Evolutionary conservation across 148 eudicot species (phyloP), one percentile per base, ranked within the genome.

Genomic region (Spergularia marina): DNA sequence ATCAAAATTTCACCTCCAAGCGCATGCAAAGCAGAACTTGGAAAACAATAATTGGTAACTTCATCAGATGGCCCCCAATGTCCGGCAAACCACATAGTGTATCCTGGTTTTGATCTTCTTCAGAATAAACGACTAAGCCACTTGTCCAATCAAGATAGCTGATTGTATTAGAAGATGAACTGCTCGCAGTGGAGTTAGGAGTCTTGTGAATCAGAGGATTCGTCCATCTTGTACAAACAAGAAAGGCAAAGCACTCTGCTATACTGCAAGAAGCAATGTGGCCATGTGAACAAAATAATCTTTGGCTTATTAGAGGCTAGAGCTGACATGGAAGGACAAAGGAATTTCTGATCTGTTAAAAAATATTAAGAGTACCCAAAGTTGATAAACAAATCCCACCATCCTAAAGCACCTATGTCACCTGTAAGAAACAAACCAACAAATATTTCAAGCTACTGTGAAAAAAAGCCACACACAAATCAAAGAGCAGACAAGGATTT

Each of bases 141-240:
- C 87, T 87, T 71, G 84, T 87, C 95, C 98, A 90, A 63, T 85
- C 91, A 49, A 87, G 90, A 76, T 86, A 90, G 77, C 89, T 76
- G 82, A 90, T 76, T 74, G 88, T 56, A 49, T 84, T 77, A 52
- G 97, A 88, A 39, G 98, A 87, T 73, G 97, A 88, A 74, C 88
- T 81, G 54, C 84, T 84, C 80, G 84, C 95, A 72, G 67, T 83
- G 55, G 85, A 74, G 36, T 62, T 76, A 49, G 84, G 70, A 78
- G 78, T 81, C 81, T 89, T 78, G 79, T 94, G 93, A 78, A 94
- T 91, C 82, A 85, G 80, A 40, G 98, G 96, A 79, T 94, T 94
- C 55, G 96, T 90, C 98, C 98, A 94, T 85, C 89, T 94, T 69
- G 97, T 94, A 75, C 98, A 94, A 77, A 94, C 96, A 83, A 94